Conservation (phyloP, 331 rosid species). For the Cucumis variabilis region DNA sequence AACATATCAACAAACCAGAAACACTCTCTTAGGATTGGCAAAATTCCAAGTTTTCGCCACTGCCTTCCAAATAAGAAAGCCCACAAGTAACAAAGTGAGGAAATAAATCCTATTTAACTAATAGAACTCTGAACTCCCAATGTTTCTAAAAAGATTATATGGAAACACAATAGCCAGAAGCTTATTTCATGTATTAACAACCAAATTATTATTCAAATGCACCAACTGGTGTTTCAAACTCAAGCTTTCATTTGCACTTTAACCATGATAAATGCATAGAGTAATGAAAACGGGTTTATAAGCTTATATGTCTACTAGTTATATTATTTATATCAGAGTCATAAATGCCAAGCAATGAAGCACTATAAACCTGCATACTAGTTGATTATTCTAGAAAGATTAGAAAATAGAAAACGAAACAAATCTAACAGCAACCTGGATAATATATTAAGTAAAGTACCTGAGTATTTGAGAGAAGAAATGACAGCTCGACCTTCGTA, state of each 20-base stretch:
- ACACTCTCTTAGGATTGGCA: too few relatives aligned
- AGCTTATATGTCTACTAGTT: neutral
- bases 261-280: neutral
- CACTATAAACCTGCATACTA: neutral
- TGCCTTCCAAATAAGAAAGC: too few relatives aligned
- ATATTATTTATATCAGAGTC: neutral
- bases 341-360: neutral
- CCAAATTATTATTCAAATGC: constrained; percentile 13
- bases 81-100: too few relatives aligned
- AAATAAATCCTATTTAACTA: too few relatives aligned
- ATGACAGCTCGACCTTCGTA: constrained; percentile 92
- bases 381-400: neutral
- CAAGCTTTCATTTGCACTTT: neutral
- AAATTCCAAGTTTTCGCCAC: too few relatives aligned
- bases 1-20: too few relatives aligned
- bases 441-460: constrained; percentile 40
- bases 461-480: constrained; percentile 92
- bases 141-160: too few relatives aligned
- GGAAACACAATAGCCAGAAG: too few relatives aligned
- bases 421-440: constrained; percentile 14
- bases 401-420: neutral
- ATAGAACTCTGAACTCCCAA: too few relatives aligned
- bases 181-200: too few relatives aligned
- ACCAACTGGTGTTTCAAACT: constrained; percentile 9
- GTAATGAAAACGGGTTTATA: neutral